Conservation (phyloP, 768 basidiomycete species). For the Termitomyces titanicus region DNA sequence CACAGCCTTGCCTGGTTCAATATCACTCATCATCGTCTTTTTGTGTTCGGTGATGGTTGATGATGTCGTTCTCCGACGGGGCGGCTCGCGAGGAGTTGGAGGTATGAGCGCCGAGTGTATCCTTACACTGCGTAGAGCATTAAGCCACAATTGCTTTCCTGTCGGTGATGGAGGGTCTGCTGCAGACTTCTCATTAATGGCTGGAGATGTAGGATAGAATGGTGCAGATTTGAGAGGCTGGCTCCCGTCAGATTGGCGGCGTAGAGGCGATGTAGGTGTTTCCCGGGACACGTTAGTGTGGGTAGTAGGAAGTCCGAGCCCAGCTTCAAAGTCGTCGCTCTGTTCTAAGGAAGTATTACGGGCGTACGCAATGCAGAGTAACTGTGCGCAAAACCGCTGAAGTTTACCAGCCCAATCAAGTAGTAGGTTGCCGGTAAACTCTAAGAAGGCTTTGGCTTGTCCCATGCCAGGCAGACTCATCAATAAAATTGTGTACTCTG, state of each 20-base stretch:
- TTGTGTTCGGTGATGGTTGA: slow-evolving; percentile 26
- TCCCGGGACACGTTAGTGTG: slow-evolving; percentile 9
- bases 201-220: slow-evolving; percentile 11
- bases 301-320: slow-evolving; percentile 20
- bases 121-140: slow-evolving; percentile 39
- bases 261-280: slow-evolving; percentile 3
- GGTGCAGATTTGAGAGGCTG: slow-evolving; percentile 15
- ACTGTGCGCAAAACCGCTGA: slow-evolving; percentile 21
- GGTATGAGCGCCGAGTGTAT: slow-evolving; percentile 30
- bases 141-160: slow-evolving; percentile 41
- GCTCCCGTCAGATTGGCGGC: slow-evolving; percentile 20
- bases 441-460: slow-evolving; percentile 10
- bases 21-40: slow-evolving; percentile 22
- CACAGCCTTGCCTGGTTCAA: slow-evolving; percentile 29
- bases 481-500: slow-evolving; percentile 39
- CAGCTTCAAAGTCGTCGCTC: slow-evolving; percentile 25
- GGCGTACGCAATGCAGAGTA: slow-evolving; percentile 19
- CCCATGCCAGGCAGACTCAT: slow-evolving; percentile 26
- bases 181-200: slow-evolving; percentile 18
- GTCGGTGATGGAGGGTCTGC: slow-evolving; percentile 4
- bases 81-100: slow-evolving; percentile 21
- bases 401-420: slow-evolving; percentile 14
- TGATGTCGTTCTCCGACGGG: slow-evolving; percentile 33
- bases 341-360: slow-evolving; percentile 21
- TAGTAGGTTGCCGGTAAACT: slow-evolving; percentile 14